Evolutionary conservation across 2,329 filamentous ascomycete species (phyloP).

Genomic region (Xylaria digitata): DNA sequence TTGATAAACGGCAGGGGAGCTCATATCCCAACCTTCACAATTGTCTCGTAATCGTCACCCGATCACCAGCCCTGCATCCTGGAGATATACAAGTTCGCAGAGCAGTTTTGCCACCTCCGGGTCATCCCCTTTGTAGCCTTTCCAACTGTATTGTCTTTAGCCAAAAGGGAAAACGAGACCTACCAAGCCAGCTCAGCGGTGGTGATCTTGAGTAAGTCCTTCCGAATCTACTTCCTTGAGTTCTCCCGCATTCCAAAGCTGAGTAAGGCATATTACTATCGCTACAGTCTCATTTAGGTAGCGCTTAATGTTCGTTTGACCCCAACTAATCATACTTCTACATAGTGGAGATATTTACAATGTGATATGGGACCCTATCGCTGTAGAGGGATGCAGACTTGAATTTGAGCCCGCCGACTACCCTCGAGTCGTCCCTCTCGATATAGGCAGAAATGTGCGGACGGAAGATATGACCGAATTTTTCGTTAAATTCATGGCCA

Average conservation of each 20-base stretch:
- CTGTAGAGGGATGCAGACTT: conserved; percentile 54
- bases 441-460: conserved; percentile 71
- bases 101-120: conserved; percentile 69
- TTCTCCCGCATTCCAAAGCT: neutral
- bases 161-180: conserved; percentile 74
- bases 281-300: neutral
- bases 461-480: conserved; percentile 79
- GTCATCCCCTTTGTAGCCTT: conserved; percentile 70
- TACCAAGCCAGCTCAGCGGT: conserved; percentile 82
- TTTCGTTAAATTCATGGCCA: conserved; percentile 69
- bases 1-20: conserved; percentile 54
- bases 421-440: conserved; percentile 63
- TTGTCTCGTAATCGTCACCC: conserved; percentile 71
- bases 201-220: conserved; percentile 70
- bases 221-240: neutral
- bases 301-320: neutral
- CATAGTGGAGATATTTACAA: conserved; percentile 78
- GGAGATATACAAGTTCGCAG: conserved; percentile 78
- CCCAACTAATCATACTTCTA: neutral
- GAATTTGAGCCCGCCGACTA: conserved; percentile 76
- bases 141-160: conserved; percentile 85
- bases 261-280: no score
- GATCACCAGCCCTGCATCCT: conserved; percentile 84
- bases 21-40: conserved; percentile 50
- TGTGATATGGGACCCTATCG: conserved; percentile 75